Evolutionary conservation across 2,329 filamentous ascomycete species (phyloP), one percentile per base, ranked within the genome.

Genomic region (Alternaria postmessia): DNA sequence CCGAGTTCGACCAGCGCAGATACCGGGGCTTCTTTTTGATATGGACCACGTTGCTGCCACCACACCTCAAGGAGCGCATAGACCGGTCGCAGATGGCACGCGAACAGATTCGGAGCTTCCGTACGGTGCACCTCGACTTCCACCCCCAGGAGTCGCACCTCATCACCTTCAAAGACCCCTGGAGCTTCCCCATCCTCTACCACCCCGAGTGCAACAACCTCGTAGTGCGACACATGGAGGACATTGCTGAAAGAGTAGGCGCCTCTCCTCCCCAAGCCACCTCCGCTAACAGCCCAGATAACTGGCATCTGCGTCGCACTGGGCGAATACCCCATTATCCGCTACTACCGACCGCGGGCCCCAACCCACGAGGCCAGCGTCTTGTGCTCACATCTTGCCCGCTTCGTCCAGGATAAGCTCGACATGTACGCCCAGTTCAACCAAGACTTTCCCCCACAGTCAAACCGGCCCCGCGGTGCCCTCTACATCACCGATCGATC

Each of bases 301-400:
- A 91, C 92, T 4, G 91, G 92, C 30, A 85, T 97, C 28, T 99
- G 95, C 75, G 92, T 96, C 41, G 90, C 92, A 0, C 81, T 98
- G n/a, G 94, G 94, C 66, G 95, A 99, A 79, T 94, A 96, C 72
- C 95, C 95, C 7, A 91, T 91, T 67, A 92, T 99, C 62, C 90
- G 95, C 73, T 99, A 96, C 81, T 97, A 95, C 78, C 87, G 88
- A 66, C 94, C 94, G 0, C 85, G 81, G 63, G 86, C 87, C 57
- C 87, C 92, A 5, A 86, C 86, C 11, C 94, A 99, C 76, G 93
- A 98, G 79, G 95, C 95, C 39, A 88, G 87, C 69, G 93, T 98
- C 7, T 82, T 99, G 24, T 96, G 91, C 78, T 89, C 89, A 16
- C 93, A 97, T 74, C 85, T 99, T 54, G 95, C 95, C 7, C 88